Evolutionary conservation across 371 early-diverging fungal genomes (phyloP), one percentile per base, ranked within the genome.

Genomic region (Mucor velutinosus): DNA sequence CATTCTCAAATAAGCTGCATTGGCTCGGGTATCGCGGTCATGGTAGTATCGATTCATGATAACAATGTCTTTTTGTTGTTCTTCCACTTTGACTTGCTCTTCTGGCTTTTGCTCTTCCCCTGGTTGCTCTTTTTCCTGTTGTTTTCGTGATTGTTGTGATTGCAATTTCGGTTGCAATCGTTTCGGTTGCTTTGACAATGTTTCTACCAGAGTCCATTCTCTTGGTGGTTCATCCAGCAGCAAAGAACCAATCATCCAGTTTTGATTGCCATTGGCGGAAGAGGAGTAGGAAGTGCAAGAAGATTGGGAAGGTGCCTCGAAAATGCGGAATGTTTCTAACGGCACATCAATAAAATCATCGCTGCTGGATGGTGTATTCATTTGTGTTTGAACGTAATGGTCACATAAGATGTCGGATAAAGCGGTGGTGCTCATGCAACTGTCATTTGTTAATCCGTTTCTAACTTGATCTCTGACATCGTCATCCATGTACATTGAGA

Each of bases 1-100:
- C 83, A 85, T 87, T 55, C 88, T 80, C 56, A 87, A 67, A 66
- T 87, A 84, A 56, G 74, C 85, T 10, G 82, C 56, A 58, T 87
- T 87, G 32, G 82, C 75, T 7, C 88, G 77, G 11, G 74, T 76
- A 58, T 84, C 88, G 32, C 88, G 79, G 15, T 49, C 58, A 58
- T 69, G 66, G 23, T 43, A 23, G 1, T 43, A 21, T n/a, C 45
- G 32, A 19, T 58, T 14, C 51, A 51, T 51, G 4, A 51, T 51
- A 12, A 51, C 51, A 25, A 51, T 51, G 11, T 64, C 65, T 25
- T 63, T 37, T 56, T 59, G 60, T 60, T 41, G 60, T 7, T 41
- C 60, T 14, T 66, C 47, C 21, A 47, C 60, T 35, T 59, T 47
- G 27, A 61, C 67, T 15, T 60, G 60, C 17, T 60, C 60, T 35